Evolutionary conservation across 768 basidiomycete species (phyloP).

Genomic region (Austroboletus eburneus): DNA sequence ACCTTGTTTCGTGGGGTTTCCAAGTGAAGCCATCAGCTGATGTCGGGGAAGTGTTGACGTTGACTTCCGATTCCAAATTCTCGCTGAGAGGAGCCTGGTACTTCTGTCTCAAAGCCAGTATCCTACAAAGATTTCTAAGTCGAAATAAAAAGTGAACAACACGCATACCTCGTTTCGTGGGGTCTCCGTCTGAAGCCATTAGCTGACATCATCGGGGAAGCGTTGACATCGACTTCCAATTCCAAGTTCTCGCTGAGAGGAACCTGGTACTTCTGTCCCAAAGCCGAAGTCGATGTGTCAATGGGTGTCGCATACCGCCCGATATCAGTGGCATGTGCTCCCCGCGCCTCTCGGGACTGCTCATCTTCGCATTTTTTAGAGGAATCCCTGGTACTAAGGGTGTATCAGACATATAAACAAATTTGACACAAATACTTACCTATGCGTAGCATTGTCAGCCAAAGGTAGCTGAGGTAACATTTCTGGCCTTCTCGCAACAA

Average conservation of each 20-base stretch:
- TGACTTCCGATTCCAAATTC: constrained; percentile 2
- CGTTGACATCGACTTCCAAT: not conserved
- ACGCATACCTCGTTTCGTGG: constrained; percentile 1
- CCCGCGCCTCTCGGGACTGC: not conserved
- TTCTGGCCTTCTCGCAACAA: not conserved
- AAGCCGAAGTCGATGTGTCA: not conserved
- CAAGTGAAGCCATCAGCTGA: not conserved
- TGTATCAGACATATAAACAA: not conserved
- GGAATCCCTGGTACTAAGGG: not conserved
- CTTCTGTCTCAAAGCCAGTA: not conserved
- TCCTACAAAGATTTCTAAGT: not conserved
- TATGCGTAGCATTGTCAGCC: too few species aligned
- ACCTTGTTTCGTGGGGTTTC: constrained; percentile 1
- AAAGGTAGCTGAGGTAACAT: not conserved
- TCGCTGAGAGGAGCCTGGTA: constrained; percentile 20
- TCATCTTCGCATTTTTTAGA: not conserved
- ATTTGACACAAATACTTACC: constrained; percentile 1
- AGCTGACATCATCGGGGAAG: not conserved
- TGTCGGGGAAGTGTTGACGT: not conserved
- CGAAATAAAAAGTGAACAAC: not conserved
- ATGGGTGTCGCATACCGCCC: constrained; percentile 3
- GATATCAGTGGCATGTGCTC: not conserved
- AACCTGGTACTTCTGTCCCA: constrained; percentile 11
- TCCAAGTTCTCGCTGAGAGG: constrained; percentile 15
- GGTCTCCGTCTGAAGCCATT: not conserved